Evolutionary conservation across 331 rosid genomes (phyloP), one percentile per base, ranked within the genome.

Genomic region (Quercus tomentella): DNA sequence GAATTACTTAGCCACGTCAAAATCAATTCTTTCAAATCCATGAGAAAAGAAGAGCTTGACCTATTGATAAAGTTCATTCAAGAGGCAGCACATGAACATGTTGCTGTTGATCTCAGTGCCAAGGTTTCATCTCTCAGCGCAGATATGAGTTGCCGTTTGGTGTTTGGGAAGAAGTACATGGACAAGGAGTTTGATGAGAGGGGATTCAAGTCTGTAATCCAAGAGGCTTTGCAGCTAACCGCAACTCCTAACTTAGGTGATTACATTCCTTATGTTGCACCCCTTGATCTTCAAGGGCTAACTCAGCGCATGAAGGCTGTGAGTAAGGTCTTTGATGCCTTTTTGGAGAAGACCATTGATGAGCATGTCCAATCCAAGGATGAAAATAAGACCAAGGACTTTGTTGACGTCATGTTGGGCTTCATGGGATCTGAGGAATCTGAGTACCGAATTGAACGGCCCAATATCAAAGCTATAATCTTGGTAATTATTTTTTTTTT

Each of bases 251-350:
- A 92, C 74, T 3, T 92, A 0, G 89, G 68, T 4, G 93, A 92
- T 61, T 90, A 77, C 21, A 75, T 92, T 81, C 95, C 97, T 71
- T 76, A 18, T 15, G 1, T 92, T 6, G 89, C 86, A 7, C 28
- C 79, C 28, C 84, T 92, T 82, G 95, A 92, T 26, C 85, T 92
- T 58, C 90, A 92, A 54, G 94, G 95, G 7, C 71, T 90, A 20
- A 86, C 56, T 4, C 80, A 55, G 58, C 86, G 84, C 2, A 78
- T 80, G 89, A 89, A 89, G 75, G 76, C 3, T 0, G 8, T 87
- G 22, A 25, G 67, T 8, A 89, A 89, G 78, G 56, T 84, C 35
- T 90, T 65, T 12, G 92, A 89, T 62, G 81, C 28, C 20, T 91
- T 89, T 60, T 75, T 91, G 12, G 94, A 89, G 69, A 89, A 72